Conservation (phyloP, 176 grass and related monocot genomes). For the Cymbopogon citratus region DNA sequence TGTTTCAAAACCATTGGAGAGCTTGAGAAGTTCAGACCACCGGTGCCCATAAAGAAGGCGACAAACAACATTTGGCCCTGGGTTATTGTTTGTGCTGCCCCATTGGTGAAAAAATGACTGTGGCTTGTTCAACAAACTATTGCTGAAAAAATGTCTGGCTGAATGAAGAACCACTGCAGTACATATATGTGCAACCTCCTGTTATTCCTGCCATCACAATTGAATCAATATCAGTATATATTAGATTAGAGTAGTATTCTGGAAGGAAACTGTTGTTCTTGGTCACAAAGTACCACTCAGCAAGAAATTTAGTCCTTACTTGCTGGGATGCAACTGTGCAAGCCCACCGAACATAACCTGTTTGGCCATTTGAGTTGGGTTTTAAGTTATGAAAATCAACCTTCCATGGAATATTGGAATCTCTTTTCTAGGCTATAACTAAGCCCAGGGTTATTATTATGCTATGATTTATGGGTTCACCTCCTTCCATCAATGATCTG, state of each 20-base stretch:
- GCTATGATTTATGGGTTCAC: not conserved
- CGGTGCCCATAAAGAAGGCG: not conserved
- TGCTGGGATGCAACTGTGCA: not conserved
- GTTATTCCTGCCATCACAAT: not conserved
- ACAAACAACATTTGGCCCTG: constrained; percentile 43
- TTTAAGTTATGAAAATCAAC: not conserved
- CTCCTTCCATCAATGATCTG: not conserved
- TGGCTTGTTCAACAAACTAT: constrained; percentile 51
- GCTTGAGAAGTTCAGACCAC: constrained; percentile 50
- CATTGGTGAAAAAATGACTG: too few species aligned
- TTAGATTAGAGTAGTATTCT: constrained; percentile 6
- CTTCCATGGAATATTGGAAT: not conserved
- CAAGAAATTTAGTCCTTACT: not conserved
- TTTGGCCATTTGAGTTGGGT: not conserved
- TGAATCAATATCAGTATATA: constrained; percentile 11
- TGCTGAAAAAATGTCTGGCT: constrained; percentile 23
- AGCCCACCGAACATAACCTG: not conserved
- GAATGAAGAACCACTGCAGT: not conserved
- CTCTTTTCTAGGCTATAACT: not conserved
- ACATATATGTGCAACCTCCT: not conserved
- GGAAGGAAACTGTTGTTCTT: not conserved
- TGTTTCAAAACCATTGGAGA: constrained; percentile 48
- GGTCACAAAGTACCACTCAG: not conserved
- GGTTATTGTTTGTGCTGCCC: constrained; percentile 36
- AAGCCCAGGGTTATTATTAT: not conserved